Evolutionary conservation across 2,329 filamentous ascomycete genomes (phyloP), one percentile per base, ranked within the genome.

Genomic region (Teratosphaeria zuluensis): DNA sequence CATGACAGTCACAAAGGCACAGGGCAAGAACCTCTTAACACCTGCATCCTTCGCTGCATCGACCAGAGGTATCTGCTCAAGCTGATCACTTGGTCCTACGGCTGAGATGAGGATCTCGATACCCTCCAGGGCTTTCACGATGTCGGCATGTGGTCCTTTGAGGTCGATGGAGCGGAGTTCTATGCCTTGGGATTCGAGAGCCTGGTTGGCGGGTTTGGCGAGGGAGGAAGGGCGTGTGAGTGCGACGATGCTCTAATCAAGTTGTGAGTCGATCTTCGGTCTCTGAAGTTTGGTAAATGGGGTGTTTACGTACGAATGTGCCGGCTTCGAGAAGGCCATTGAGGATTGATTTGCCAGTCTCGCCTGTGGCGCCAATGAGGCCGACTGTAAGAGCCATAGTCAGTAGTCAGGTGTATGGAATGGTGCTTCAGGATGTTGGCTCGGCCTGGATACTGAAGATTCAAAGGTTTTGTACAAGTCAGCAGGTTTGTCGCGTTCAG

Each of bases 211-310:
- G 2, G 77, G 75, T 56, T 80, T 83, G 14, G 56, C 48, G 6
- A 66, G 30, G 1, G 80, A 82, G 3, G 72, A 64, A 8, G 75
- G 74, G 19, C 80, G 76, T 7, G 76, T 71, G 12, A 83, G 70
- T 21, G 75, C 76, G n/a, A 73, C 74, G 5, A 83, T 72, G 14
- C 80, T 74, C 80, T 81, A 16, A 14, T 12, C 4, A 28, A 16
- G 1, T n/a, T 14, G 35, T 42, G 35, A 42, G 35, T 14, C 6
- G 35, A 12, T 14, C 7, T 54, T 52, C n/a, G 9, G 3, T 4
- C 9, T 51, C 7, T 30, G 7, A 31, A 16, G 1, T 4, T 1
- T 16, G 16, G n/a, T 11, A 7, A 51, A 11, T n/a, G 19, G 7
- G n/a, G 9, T 51, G 55, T 58, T 31, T 58, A 65, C 59, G 53